A percentile compares a stretch with the other conserved stretches of the same genome.
Conservation (phyloP, 129 eudicot genomes). For the Lactuca saligna region DNA sequence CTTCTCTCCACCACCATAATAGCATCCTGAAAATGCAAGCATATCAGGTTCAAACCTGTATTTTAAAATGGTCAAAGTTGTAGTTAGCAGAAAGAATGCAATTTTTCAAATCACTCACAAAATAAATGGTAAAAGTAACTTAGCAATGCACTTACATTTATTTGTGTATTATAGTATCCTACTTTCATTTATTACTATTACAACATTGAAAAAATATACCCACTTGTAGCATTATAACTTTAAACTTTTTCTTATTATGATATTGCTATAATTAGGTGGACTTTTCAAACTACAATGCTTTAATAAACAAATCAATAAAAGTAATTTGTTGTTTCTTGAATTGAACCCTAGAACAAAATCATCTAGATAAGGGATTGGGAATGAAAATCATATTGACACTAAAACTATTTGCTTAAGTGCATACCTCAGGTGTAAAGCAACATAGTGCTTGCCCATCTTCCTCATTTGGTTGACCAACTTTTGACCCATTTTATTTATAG, state of each 20-base stretch:
- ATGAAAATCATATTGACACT: constrained; percentile 7
- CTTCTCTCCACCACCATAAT: constrained; percentile 91
- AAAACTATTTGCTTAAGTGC: constrained; percentile 11
- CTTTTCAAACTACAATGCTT: no score
- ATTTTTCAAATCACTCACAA: constrained; percentile 8
- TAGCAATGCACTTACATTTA: background rate
- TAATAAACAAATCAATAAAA: no score
- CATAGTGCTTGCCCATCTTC: constrained; percentile 62
- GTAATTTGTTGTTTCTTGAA: no score
- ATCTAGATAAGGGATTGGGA: background rate
- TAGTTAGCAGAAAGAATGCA: constrained; percentile 33
- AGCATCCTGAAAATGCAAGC: constrained; percentile 99
- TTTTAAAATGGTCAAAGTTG: constrained; percentile 17
- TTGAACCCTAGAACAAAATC: background rate
- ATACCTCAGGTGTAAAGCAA: constrained; percentile 87
- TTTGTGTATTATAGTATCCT: no score
- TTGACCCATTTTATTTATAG: constrained; percentile 75
- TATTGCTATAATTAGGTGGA: no score
- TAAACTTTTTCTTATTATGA: no score
- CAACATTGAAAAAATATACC: no score
- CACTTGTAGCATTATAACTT: no score
- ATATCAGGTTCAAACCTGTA: constrained; percentile 96
- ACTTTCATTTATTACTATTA: no score
- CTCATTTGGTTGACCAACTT: constrained; percentile 67
- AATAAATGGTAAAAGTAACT: background rate